Base-by-base conservation (phyloP, 345 rosid genomes). In the Viola odorata region DNA sequence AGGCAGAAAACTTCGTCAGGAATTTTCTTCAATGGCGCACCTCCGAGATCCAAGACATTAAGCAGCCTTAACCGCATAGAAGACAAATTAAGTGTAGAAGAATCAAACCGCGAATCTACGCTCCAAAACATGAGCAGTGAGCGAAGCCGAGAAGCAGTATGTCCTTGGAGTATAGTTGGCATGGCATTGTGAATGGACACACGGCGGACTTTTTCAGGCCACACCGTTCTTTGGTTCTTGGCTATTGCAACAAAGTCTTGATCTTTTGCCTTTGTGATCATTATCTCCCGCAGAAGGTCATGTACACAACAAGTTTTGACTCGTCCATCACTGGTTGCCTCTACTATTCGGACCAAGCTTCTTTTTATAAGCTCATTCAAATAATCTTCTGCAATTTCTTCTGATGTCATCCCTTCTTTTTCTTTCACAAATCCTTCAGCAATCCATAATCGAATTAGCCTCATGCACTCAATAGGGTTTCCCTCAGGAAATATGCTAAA, bases 1-100 rank as follows among this genome's bases (percentile, higher is more conserved):
- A 56, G 45, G 7, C 61, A 41, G 0, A 65, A 39, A 39, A 56
- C 67, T 38, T 61, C 41, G 15, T 11, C 36, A 15, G 75, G 75
- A 39, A 71, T 65, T 13, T 17, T 51, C 5, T 17, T 50, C 6
- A 72, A 16, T 12, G 76, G 76, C 15, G 71, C 37, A 12, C 45
- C 71, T 56, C 45, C 59, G 55, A 66, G 36, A 45, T 72, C 71
- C 17, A 72, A 40, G 7, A 66, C 60, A 0, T 36, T 45, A n/a
- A 70, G 68, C 7, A 70, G 69, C 53, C 56, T 51, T 8, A 58
- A 12, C n/a, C 60, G 56, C n/a, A 9, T 17, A 1, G 55, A n/a
- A 36, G 53, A 50, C 15, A 54, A 45, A 16, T 11, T 37, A 37
- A 32, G 47, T n/a, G 57, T 0, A 50, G 55, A 44, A 37, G 65